Evolutionary conservation across 1,284 basidiomycete genomes (phyloP), one percentile per base, ranked within the genome.

Genomic region (Coniophora puteana): DNA sequence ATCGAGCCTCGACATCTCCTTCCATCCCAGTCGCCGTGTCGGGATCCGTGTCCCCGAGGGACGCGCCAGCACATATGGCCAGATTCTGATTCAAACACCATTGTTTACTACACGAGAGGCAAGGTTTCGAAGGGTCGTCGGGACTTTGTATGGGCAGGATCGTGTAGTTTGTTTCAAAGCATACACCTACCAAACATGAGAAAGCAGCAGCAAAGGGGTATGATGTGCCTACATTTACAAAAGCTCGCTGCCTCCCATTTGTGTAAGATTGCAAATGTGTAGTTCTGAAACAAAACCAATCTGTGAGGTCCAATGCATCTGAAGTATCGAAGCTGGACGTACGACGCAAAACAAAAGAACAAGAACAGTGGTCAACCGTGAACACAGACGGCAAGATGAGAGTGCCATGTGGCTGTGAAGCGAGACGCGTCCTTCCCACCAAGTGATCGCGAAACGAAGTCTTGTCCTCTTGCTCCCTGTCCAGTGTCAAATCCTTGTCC

Each of bases 1-100:
- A 97, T 59, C 90, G 74, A 45, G 93, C 93, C 67, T 94, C 89
- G 26, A 97, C 90, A 62, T 96, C 93, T 18, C 93, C 93, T 60
- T 95, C 93, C 55, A 91, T 93, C n/a, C 93, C 93, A 2, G 92
- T 94, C 6, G 88, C 92, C 16, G 87, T 92, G 62, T 97, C 93
- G 17, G 84, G 87, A 64, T 97, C 81, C 26, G 88, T 83, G 53
- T 92, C 87, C 21, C 91, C 93, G 25, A 92, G 67, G 39, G 83
- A 75, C 24, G 93, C 93, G 31, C 87, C 89, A 38, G 78, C 72
- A 58, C 93, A 96, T 39, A 93, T 94, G 6, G 76, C 67, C 22
- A 96, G 73, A 57, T 93, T 92, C 63, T 92, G 93, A 57, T 95
- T 92, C 38, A 94, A 69, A 66, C 93, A 97, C 84, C 93, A 97